Evolutionary conservation across 371 early-diverging fungal genomes (phyloP).

Genomic region (Capniomyces stellatus): DNA sequence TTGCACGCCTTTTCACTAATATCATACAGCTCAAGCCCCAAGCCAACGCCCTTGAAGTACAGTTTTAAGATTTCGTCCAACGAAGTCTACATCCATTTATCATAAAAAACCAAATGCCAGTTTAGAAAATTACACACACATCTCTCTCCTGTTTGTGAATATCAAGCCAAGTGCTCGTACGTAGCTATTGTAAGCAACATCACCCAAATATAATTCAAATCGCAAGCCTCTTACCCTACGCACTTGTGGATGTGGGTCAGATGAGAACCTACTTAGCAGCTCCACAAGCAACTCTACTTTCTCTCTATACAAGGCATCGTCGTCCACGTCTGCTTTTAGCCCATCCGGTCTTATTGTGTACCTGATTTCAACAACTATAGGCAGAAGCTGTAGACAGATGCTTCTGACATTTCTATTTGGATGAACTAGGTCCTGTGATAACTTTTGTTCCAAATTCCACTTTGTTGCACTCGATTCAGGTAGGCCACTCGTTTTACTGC

Average conservation of each 20-base stretch:
- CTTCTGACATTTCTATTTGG: neutral
- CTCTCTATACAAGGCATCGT: no score
- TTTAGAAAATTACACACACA: no score
- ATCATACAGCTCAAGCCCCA: neutral
- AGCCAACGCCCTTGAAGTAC: neutral
- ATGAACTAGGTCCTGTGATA: neutral
- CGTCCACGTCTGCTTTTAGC: neutral
- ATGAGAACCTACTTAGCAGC: neutral
- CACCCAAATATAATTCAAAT: no score
- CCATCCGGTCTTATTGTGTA: neutral
- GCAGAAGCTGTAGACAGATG: neutral
- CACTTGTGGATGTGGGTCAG: neutral
- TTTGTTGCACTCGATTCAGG: no score
- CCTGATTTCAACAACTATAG: neutral
- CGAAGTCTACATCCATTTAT: neutral
- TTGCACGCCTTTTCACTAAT: neutral
- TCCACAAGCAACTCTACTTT: no score
- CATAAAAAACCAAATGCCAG: no score
- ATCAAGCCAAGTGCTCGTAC: no score
- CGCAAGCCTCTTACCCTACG: slow-evolving; percentile 1
- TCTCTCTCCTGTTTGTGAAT: no score
- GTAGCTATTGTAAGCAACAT: no score
- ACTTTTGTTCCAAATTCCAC: neutral
- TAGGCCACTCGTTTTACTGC: no score
- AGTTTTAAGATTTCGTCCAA: neutral